A percentile compares a stretch with the other conserved stretches of the same genome.
Evolutionary conservation across 2,329 filamentous ascomycete genomes (phyloP).

Genomic region (Bretziella fagacearum): DNA sequence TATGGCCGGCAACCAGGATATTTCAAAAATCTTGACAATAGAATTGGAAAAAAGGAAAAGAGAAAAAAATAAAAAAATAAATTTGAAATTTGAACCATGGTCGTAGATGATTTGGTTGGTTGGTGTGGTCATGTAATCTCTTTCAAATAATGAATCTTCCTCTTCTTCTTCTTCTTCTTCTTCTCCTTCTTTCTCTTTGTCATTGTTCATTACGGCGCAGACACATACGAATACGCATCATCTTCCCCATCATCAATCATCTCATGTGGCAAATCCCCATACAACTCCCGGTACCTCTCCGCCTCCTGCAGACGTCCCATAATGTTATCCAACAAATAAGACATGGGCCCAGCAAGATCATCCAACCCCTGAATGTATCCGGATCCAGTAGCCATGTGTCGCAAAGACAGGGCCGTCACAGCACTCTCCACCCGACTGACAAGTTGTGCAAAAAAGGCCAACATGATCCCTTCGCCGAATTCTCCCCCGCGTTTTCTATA

Average conservation of each 20-base stretch:
- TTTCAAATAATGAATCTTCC: no score
- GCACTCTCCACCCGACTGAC: constrained; percentile 77
- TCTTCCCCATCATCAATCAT: not conserved
- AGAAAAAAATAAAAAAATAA: not conserved
- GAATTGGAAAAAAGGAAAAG: not conserved
- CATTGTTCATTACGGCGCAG: not conserved
- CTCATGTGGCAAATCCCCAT: not conserved
- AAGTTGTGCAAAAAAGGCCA: constrained; percentile 88
- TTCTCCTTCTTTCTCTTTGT: not conserved
- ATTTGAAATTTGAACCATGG: no score
- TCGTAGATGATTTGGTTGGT: no score
- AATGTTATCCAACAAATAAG: constrained; percentile 37
- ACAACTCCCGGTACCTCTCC: not conserved
- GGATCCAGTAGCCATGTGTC: constrained; percentile 61
- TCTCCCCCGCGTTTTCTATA: constrained; percentile 55
- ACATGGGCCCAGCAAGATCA: constrained; percentile 63
- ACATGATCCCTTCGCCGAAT: constrained; percentile 70
- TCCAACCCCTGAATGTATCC: constrained; percentile 44
- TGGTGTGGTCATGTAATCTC: no score
- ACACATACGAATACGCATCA: not conserved
- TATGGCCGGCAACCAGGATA: no score
- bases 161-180: not conserved
- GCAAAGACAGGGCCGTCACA: constrained; percentile 59
- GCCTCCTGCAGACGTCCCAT: not conserved
- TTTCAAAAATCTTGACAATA: not conserved